A percentile compares a stretch with the other conserved stretches of the same genome.
phyloP scores from a whole-genome alignment of 345 rosid species.

The Leavenworthia alabamica region DNA sequence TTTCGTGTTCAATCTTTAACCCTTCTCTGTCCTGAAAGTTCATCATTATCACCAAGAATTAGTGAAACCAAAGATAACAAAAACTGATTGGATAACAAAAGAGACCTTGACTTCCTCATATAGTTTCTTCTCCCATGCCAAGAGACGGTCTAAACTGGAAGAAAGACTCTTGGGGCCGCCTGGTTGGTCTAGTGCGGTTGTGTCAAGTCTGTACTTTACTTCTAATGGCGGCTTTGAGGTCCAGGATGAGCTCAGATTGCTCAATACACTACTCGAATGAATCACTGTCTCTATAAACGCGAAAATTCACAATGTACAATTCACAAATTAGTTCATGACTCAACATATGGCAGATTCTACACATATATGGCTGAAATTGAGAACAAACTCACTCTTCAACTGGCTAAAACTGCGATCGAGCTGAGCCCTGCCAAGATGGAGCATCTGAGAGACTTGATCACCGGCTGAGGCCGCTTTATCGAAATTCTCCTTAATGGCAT shows the following conservation, averaged over 20 bases:
- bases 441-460: conserved; percentile 74
- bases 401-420: conserved; percentile 87
- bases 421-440: conserved; percentile 82
- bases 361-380: neutral
- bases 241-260: conserved; percentile 91
- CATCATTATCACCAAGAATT: neutral
- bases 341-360: neutral
- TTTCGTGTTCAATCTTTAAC: conserved; percentile 80
- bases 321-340: neutral
- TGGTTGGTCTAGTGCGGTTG: conserved; percentile 47
- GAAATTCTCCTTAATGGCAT: conserved; percentile 72
- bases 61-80: neutral
- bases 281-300: conserved; percentile 71
- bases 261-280: conserved; percentile 84
- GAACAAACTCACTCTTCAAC: conserved; percentile 56
- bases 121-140: conserved; percentile 98
- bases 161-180: conserved; percentile 73
- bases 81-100: neutral
- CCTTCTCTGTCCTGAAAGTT: conserved; percentile 73
- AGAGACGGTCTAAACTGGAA: conserved; percentile 75
- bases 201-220: conserved; percentile 74
- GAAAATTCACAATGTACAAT: neutral
- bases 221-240: conserved; percentile 91
- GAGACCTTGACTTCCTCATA: conserved; percentile 87
- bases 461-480: conserved; percentile 80